phyloP scores from a whole-genome alignment of 2,329 filamentous ascomycete genomes.

The Trichoderma sp. region DNA sequence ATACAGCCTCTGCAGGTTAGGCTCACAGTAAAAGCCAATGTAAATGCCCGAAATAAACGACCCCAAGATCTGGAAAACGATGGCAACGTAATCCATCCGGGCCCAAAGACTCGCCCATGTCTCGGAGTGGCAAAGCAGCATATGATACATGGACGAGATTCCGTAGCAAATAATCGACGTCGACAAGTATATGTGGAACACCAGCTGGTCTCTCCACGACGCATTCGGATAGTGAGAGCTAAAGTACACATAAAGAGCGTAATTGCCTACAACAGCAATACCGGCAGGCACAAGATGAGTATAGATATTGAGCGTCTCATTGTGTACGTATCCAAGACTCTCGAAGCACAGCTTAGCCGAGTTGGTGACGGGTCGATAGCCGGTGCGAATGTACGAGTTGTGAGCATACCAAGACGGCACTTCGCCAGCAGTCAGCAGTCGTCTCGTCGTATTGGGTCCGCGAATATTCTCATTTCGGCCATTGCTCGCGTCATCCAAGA shows the following conservation, averaged over 20 bases:
- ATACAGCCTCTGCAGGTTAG: background rate
- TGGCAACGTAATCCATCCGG: conserved; percentile 38
- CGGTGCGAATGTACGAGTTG: conserved; percentile 40
- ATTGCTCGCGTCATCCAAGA: background rate
- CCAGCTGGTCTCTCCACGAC: conserved; percentile 33
- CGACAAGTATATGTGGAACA: conserved; percentile 40
- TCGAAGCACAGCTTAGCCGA: conserved; percentile 36
- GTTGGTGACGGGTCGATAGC: conserved; percentile 42
- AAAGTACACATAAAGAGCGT: conserved; percentile 31
- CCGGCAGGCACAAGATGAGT: conserved; percentile 42
- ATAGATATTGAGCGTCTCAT: conserved; percentile 35
- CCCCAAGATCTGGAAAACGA: conserved; percentile 38
- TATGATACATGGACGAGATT: conserved; percentile 39
- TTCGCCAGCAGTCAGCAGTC: background rate
- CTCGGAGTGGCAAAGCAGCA: conserved; percentile 39
- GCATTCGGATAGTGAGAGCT: conserved; percentile 32
- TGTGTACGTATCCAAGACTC: conserved; percentile 41
- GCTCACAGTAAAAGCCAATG: conserved; percentile 38
- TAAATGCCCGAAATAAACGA: conserved; percentile 41
- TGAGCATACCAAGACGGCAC: conserved; percentile 42
- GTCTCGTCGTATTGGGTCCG: background rate
- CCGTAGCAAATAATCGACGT: conserved; percentile 37
- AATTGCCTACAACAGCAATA: conserved; percentile 27
- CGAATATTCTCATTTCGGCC: background rate
- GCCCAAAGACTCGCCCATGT: conserved; percentile 36